Evolutionary conservation across 2,329 filamentous ascomycete genomes (phyloP), one percentile per base, ranked within the genome.

Genomic region (Aaosphaeria pasadenensis): DNA sequence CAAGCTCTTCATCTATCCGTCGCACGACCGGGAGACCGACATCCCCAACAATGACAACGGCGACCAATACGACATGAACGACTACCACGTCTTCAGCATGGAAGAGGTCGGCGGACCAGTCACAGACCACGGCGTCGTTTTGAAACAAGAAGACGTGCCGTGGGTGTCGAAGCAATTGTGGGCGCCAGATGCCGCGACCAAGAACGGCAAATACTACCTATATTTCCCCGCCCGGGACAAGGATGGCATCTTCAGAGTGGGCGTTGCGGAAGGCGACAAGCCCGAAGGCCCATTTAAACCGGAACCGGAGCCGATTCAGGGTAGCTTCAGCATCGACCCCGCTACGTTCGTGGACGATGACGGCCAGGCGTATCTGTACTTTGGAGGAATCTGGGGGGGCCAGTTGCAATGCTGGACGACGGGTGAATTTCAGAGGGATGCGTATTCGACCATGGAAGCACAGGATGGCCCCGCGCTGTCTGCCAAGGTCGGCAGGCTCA

Each of bases 41-140:
- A 88, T 89, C 67, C 49, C 80, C 48, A 85, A 87, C 76, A 91
- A 91, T 74, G 87, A 91, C 77, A 89, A 90, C 77, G 88, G 88
- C 64, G 87, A 90, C 72, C 88, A 91, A 67, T 91, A 90, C 68
- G 88, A 89, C 74, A 91, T 91, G 88, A 78, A 74, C 47, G 88
- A 91, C 74, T 91, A 91, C 77, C 87, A 91, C 70, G 88, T 91
- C 66, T 85, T 91, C 70, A 85, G 81, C 55, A 73, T 81, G 49
- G 78, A 82, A 47, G 74, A 77, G 1, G 73, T 82, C 28, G 78
- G 77, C 51, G 74, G 76, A 0, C 74, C 76, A 13, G 85, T 90
- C 2, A 84, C 78, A 17, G 88, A 91, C 73, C 87, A 91, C 71
- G 87, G 87, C 59, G 76, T 87, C 43, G 86, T 80, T 11, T 79